These are phyloP conservation scores for Cladosporium phlei DNA, from an alignment of 2,329 filamentous ascomycete species.

Conservation along the genomic window DNA sequence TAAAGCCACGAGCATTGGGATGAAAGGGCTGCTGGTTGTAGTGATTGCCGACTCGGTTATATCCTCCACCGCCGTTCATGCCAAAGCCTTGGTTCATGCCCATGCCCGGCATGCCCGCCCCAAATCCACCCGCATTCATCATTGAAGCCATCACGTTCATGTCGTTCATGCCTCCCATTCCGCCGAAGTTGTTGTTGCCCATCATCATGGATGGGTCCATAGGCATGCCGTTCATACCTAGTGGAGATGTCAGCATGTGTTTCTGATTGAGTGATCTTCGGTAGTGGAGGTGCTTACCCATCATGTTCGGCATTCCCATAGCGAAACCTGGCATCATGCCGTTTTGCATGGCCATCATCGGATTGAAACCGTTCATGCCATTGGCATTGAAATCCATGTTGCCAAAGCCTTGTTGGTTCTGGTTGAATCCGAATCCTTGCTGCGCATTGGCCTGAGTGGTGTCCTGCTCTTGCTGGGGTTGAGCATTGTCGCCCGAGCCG, in stretches of 20 bases:
- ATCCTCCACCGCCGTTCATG: slow-evolving; percentile 45
- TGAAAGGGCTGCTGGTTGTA: slow-evolving; percentile 39
- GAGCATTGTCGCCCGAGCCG: slow-evolving; percentile 14
- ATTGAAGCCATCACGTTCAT: slow-evolving; percentile 55
- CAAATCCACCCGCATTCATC: slow-evolving; percentile 36
- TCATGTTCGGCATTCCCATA: slow-evolving; percentile 60
- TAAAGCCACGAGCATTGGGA: slow-evolving; percentile 63
- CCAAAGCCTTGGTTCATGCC: slow-evolving; percentile 45
- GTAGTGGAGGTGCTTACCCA: slow-evolving; percentile 61
- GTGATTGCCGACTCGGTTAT: slow-evolving; percentile 33
- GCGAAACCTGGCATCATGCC: slow-evolving; percentile 39
- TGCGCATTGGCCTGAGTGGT: slow-evolving; percentile 15
- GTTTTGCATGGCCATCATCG: slow-evolving; percentile 63
- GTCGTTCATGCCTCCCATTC: slow-evolving; percentile 70
- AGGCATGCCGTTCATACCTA: slow-evolving; percentile 77
- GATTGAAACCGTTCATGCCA: slow-evolving; percentile 58
- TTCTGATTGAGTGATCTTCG: neutral
- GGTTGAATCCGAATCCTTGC: slow-evolving; percentile 19
- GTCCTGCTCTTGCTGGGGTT: slow-evolving; percentile 17
- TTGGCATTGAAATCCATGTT: slow-evolving; percentile 19
- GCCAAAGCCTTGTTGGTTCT: slow-evolving; percentile 20
- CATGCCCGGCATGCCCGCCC: slow-evolving; percentile 43
- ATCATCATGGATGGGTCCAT: slow-evolving; percentile 71
- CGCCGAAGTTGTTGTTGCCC: slow-evolving; percentile 61
- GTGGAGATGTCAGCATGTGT: neutral